Evolutionary conservation across 169 alveolate species (phyloP), one percentile per base, ranked within the genome.

Genomic region (Neospora caninum): DNA sequence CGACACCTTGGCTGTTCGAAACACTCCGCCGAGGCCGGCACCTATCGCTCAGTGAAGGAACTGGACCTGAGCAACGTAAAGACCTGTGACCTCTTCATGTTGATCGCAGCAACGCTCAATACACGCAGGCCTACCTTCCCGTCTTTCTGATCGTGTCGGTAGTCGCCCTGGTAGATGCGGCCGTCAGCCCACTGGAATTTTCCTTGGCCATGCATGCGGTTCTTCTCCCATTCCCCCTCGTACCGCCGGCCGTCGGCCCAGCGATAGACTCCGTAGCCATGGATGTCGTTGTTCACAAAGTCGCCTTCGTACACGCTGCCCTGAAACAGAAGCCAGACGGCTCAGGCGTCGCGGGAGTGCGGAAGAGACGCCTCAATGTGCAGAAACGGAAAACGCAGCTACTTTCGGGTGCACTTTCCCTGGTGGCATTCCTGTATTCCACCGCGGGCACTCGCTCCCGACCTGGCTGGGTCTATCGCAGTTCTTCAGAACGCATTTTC

Each of bases 291-390:
- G 91, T 97, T 95, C n/a, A 80, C 93, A 96, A 97, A 97, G 73
- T 95, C 97, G 16, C 99, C 99, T 54, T 95, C 96, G 92, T 96
- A 98, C 27, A 93, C 93, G 82, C 98, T 95, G 64, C 98, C 98
- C 93, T 97, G 97, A 45, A 93, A 91, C 95, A 95, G 36, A 96
- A 96, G 25, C 98, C 98, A 88, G 95, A 95, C 22, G 83, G 88
- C 95, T 96, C n/a, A 95, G 95, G 25, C 98, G 98, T 41, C 43
- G 83, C 92, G 94, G 6, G 6, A 87, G 22, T 16, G 38, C 34
- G 41, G 80, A 27, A n/a, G 36, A 27, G 18, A 18, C 80, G 38
- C 80, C 80, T 69, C 69, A 42, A 20, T 0, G 29, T 13, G 7
- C 91, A n/a, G n/a, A n/a, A 49, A 49, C 58, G 18, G 58, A 49